These are phyloP conservation scores for Solanum clarkiae DNA, from an alignment of 257 asterid genomes.

Conservation along the genomic window DNA sequence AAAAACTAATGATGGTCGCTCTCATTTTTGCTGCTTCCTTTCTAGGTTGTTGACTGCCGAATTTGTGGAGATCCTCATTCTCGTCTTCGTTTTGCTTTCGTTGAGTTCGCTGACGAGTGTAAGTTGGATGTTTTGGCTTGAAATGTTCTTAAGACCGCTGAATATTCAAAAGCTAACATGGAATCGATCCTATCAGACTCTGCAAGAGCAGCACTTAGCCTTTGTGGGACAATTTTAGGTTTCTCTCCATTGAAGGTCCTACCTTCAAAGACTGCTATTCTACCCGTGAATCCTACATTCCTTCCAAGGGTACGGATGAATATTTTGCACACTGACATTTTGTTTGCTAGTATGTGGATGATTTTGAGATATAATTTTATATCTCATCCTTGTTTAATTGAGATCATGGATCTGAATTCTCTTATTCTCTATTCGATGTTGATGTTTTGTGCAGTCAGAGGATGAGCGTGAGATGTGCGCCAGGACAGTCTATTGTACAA, in stretches of 20 bases:
- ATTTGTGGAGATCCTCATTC: conserved; percentile 99
- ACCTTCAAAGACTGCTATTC: conserved; percentile 95
- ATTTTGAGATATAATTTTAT: background rate
- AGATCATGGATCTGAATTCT: background rate
- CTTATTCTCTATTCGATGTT: background rate
- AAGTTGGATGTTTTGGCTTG: conserved; percentile 11
- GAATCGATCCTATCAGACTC: conserved; percentile 40
- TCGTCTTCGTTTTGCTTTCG: conserved; percentile 96
- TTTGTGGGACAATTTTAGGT: conserved; percentile 63
- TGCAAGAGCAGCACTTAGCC: conserved; percentile 65
- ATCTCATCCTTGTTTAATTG: background rate
- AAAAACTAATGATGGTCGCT: background rate
- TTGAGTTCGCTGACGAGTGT: conserved; percentile 90
- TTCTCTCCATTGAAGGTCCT: conserved; percentile 74
- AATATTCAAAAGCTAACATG: conserved; percentile 4
- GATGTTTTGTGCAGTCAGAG: conserved; percentile 46
- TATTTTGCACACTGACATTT: background rate
- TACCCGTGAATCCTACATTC: conserved; percentile 90
- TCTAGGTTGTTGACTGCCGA: conserved; percentile 93
- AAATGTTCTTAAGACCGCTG: background rate
- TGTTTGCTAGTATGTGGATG: background rate
- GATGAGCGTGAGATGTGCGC: conserved; percentile 98
- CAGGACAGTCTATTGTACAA: conserved; percentile 93
- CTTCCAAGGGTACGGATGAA: conserved; percentile 71
- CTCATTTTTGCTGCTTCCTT: background rate